Evolutionary conservation across 257 asterid species (phyloP).

Genomic region (Fraxinus americana): DNA sequence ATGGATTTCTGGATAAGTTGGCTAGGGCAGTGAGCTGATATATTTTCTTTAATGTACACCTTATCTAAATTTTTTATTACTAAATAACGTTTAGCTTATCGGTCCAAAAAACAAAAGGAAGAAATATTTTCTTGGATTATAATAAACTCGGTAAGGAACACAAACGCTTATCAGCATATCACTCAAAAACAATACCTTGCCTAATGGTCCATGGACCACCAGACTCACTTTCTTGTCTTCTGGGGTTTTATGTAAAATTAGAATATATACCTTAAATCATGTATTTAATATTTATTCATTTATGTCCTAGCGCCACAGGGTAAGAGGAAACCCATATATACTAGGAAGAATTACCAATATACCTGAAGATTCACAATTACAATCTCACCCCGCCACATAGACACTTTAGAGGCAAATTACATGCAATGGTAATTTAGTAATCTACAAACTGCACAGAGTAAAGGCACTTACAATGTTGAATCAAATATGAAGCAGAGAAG

Average conservation of each 20-base stretch:
- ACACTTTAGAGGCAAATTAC: constrained; percentile 89
- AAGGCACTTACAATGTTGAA: constrained; percentile 23
- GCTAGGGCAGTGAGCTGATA: constrained; percentile 4
- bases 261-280: constrained; percentile 15
- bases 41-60: constrained; percentile 9
- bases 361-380: constrained; percentile 98
- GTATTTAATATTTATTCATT: not conserved
- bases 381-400: constrained; percentile 78
- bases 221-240: constrained; percentile 90
- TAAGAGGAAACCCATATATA: not conserved
- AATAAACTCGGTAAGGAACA: constrained; percentile 1
- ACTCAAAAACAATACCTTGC: constrained; percentile 54
- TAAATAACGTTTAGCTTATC: not conserved
- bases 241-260: constrained; percentile 77
- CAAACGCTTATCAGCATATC: constrained; percentile 2
- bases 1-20: constrained; percentile 16
- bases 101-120: not conserved
- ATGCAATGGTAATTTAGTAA: constrained; percentile 54
- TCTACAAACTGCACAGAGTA: constrained; percentile 79
- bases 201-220: constrained; percentile 87
- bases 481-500: not conserved
- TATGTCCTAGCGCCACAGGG: constrained; percentile 14
- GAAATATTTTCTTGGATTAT: constrained; percentile 16
- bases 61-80: not conserved
- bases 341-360: constrained; percentile 8